Evolutionary conservation across 1,284 basidiomycete genomes (phyloP).

Genomic region (Tetrapyrgos nigripes): DNA sequence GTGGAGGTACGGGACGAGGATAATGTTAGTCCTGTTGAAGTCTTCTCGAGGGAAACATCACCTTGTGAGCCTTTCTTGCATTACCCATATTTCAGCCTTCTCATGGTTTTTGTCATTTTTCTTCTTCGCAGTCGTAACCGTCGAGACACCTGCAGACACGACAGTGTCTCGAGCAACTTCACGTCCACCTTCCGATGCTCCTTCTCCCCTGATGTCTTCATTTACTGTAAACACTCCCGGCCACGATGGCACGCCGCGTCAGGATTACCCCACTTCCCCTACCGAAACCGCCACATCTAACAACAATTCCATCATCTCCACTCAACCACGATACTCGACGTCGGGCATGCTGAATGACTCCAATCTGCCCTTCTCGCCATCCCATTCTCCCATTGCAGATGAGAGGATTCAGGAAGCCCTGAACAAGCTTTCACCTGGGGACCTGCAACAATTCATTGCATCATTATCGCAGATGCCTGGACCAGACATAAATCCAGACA

Average conservation of each 20-base stretch:
- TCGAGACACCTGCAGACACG: conserved; percentile 29
- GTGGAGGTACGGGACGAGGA: conserved; percentile 49
- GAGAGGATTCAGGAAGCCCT: conserved; percentile 67
- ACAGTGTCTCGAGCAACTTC: conserved; percentile 30
- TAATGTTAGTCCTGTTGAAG: conserved; percentile 21
- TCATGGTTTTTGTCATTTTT: conserved; percentile 4
- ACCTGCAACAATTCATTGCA: conserved; percentile 75
- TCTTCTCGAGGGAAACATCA: conserved; percentile 30
- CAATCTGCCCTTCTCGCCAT: conserved; percentile 34
- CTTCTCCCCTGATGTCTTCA: conserved; percentile 14
- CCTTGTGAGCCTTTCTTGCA: conserved; percentile 21
- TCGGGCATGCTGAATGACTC: conserved; percentile 27
- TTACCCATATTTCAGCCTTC: conserved; percentile 24
- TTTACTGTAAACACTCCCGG: conserved; percentile 3
- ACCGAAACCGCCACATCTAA: not conserved
- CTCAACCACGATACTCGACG: conserved; percentile 23
- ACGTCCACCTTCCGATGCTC: conserved; percentile 24
- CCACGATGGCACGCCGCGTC: conserved; percentile 7
- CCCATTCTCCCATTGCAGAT: conserved; percentile 40
- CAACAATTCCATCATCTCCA: conserved; percentile 22
- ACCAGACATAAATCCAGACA: conserved; percentile 25
- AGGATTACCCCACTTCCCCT: conserved; percentile 18
- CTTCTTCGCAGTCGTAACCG: conserved; percentile 12
- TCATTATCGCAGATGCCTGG: conserved; percentile 47
- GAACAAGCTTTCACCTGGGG: conserved; percentile 66